Percentiles rank a stretch among this genome's conserved stretches.
Conservation (phyloP, 192 early-diverging fungal species). For the Dispira parvispora region DNA sequence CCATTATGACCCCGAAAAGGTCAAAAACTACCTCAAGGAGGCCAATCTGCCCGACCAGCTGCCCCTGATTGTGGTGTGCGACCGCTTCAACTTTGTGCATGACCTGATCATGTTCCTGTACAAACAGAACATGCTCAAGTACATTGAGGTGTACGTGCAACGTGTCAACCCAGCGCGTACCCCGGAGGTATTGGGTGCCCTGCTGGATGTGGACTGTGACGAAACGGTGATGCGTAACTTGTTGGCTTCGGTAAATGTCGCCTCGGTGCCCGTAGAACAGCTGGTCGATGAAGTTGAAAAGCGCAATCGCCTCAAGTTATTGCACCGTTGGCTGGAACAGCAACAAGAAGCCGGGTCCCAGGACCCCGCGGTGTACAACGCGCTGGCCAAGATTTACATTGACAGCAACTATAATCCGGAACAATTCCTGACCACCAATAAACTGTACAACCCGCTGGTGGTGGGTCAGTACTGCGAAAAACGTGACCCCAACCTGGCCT, state of each 20-base stretch:
- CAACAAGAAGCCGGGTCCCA: slow-evolving; percentile 73
- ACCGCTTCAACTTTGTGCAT: slow-evolving; percentile 93
- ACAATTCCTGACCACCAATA: slow-evolving; percentile 59
- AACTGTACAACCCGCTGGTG: slow-evolving; percentile 75
- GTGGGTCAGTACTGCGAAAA: slow-evolving; percentile 99
- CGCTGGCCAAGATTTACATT: slow-evolving; percentile 97
- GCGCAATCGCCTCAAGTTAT: slow-evolving; percentile 89
- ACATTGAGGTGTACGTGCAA: slow-evolving; percentile 99
- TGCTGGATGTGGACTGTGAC: slow-evolving; percentile 96
- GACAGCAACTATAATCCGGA: slow-evolving; percentile 99
- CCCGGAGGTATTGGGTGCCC: slow-evolving; percentile 88
- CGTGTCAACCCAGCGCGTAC: slow-evolving; percentile 91
- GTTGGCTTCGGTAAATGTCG: slow-evolving; percentile 66
- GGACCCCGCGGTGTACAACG: slow-evolving; percentile 90
- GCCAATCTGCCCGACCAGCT: slow-evolving; percentile 90
- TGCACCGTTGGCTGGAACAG: slow-evolving; percentile 86
- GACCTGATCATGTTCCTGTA: slow-evolving; percentile 93
- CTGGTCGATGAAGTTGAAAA: slow-evolving; percentile 87
- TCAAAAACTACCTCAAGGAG: slow-evolving; percentile 99
- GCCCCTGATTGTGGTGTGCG: slow-evolving; percentile 97
- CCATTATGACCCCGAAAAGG: slow-evolving; percentile 92
- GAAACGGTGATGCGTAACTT: slow-evolving; percentile 80
- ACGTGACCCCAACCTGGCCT: slow-evolving; percentile 92
- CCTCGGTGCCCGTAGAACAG: slow-evolving; percentile 65
- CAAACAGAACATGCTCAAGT: slow-evolving; percentile 84